Conservation (phyloP, 2,329 filamentous ascomycete genomes). For the Diaporthe ampelina region DNA sequence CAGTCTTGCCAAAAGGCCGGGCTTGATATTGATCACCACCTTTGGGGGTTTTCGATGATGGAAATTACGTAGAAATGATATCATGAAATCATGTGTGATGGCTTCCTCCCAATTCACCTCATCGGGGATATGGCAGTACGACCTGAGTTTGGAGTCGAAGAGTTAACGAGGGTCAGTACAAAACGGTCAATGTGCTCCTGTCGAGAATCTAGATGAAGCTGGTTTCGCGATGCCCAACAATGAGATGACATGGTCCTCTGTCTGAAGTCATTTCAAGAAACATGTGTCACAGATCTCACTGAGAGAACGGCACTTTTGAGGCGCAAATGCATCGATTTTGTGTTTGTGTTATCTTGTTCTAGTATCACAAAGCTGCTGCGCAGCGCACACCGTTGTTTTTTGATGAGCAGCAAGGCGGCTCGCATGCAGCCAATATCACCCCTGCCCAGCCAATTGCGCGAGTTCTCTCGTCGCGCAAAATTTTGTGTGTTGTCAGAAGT, state of each 20-base stretch:
- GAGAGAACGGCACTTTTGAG: not conserved
- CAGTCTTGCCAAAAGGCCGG: no score
- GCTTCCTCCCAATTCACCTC: not conserved
- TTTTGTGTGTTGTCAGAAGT: not conserved
- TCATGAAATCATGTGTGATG: not conserved
- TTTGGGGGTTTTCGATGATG: not conserved
- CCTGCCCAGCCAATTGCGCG: conserved; percentile 22
- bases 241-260: no score
- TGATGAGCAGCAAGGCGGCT: not conserved
- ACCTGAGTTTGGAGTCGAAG: not conserved
- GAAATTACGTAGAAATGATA: not conserved
- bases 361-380: not conserved
- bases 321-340: conserved; percentile 3
- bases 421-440: conserved; percentile 1
- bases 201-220: not conserved
- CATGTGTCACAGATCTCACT: not conserved
- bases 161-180: not conserved
- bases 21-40: no score
- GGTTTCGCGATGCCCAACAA: not conserved
- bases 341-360: conserved; percentile 2
- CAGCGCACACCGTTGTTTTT: not conserved
- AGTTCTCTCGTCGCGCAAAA: not conserved
- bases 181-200: not conserved
- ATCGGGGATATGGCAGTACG: not conserved
- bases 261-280: not conserved